A percentile compares a stretch with the other conserved stretches of the same genome.
phyloP scores from a whole-genome alignment of 805 yeast genomes.

The Teunomyces stri region DNA sequence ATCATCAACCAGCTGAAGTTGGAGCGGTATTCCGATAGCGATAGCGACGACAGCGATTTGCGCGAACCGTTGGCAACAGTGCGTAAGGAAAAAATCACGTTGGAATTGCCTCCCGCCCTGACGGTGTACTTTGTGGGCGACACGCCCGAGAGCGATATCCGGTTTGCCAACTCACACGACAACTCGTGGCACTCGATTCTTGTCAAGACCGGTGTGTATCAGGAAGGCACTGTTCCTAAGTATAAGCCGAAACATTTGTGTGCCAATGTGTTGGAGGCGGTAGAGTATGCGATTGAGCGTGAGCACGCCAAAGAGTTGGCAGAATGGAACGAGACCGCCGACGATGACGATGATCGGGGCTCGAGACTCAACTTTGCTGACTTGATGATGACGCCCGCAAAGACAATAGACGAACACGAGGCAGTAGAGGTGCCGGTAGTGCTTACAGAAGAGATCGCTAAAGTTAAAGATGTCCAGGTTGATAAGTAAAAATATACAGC shows the following conservation, averaged over 20 bases:
- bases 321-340: conserved; percentile 62
- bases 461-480: conserved; percentile 33
- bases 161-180: conserved; percentile 86
- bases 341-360: conserved; percentile 26
- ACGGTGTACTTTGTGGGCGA: conserved; percentile 89
- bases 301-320: conserved; percentile 70
- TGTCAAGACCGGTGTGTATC: conserved; percentile 85
- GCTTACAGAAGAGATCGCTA: conserved; percentile 42
- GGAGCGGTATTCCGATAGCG: conserved; percentile 33
- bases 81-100: conserved; percentile 39
- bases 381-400: conserved; percentile 40
- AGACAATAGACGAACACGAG: conserved; percentile 35
- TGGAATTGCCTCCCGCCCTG: conserved; percentile 75
- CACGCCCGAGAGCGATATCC: conserved; percentile 84
- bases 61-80: conserved; percentile 18
- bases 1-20: conserved; percentile 42
- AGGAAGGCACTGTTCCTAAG: conserved; percentile 75
- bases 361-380: conserved; percentile 43
- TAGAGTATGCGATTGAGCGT: conserved; percentile 76
- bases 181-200: conserved; percentile 80
- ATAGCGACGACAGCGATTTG: conserved; percentile 21
- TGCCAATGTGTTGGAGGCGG: conserved; percentile 77
- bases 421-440: conserved; percentile 50
- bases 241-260: conserved; percentile 74
- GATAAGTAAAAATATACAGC: neutral